phyloP scores from a whole-genome alignment of 2,329 filamentous ascomycete species.

The Sporothrix sp. region DNA sequence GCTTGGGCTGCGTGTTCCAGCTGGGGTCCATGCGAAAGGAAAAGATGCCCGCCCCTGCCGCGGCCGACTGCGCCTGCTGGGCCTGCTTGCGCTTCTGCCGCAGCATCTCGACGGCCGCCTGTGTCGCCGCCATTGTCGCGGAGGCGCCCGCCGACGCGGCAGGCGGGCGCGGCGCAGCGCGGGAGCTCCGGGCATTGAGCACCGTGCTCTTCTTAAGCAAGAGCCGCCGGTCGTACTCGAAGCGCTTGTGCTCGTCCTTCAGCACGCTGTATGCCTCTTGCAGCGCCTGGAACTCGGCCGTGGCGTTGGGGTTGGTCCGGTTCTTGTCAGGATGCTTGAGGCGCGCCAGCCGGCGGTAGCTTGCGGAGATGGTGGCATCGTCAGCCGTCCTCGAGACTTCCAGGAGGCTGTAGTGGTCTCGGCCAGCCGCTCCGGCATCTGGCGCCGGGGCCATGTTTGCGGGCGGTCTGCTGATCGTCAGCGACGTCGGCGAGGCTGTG shows the following conservation, averaged over 20 bases:
- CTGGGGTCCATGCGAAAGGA: neutral
- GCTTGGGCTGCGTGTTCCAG: too few relatives aligned
- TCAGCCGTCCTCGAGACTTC: slow-evolving; percentile 14
- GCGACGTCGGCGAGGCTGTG: too few relatives aligned
- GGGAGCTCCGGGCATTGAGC: neutral
- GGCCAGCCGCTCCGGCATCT: neutral
- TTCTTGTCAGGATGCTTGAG: slow-evolving; percentile 22
- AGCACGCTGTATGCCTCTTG: slow-evolving; percentile 20
- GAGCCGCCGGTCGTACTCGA: slow-evolving; percentile 11
- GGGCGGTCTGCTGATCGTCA: too few relatives aligned
- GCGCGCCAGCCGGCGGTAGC: slow-evolving; percentile 20
- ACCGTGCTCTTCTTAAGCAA: neutral
- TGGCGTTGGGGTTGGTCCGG: slow-evolving; percentile 18
- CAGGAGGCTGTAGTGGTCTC: slow-evolving; percentile 21
- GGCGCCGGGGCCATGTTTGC: neutral
- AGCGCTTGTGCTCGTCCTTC: slow-evolving; percentile 12
- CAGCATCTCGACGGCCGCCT: neutral
- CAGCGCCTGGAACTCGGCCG: slow-evolving; percentile 20
- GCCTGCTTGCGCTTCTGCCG: neutral
- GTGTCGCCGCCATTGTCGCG: neutral
- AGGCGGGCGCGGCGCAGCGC: neutral
- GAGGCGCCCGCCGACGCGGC: neutral
- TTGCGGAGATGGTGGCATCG: slow-evolving; percentile 13
- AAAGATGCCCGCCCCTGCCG: neutral
- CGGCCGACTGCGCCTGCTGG: neutral